Conservation (phyloP, 1,284 basidiomycete genomes). For the Laetiporus sulphureus region DNA sequence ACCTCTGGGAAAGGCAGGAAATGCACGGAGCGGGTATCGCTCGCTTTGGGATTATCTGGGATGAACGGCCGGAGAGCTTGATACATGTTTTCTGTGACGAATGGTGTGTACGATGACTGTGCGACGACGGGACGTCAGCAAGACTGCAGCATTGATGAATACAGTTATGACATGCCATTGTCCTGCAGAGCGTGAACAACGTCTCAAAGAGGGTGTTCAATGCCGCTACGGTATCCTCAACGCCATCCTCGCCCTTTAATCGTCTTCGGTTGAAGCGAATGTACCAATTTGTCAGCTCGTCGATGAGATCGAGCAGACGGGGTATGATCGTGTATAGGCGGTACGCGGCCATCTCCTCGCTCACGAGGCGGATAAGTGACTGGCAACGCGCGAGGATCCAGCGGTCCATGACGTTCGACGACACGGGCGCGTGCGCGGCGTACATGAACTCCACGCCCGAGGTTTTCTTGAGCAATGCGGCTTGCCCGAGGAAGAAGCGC, state of each 20-base stretch:
- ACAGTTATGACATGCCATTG: constrained; percentile 62
- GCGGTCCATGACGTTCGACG: constrained; percentile 95
- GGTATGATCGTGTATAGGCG: constrained; percentile 98
- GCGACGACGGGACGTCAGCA: constrained; percentile 5
- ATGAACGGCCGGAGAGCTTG: constrained; percentile 86
- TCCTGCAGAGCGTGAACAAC: constrained; percentile 89
- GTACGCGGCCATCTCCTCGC: constrained; percentile 95
- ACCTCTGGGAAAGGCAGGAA: constrained; percentile 93
- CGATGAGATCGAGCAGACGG: constrained; percentile 86
- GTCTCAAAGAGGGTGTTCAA: constrained; percentile 97
- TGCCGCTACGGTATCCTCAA: constrained; percentile 83
- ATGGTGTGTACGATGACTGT: constrained; percentile 96
- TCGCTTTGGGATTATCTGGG: constrained; percentile 61
- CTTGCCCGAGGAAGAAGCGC: constrained; percentile 99
- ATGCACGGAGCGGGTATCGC: constrained; percentile 90
- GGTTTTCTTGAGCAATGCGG: constrained; percentile 81
- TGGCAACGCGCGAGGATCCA: constrained; percentile 99
- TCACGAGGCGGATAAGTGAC: constrained; percentile 88
- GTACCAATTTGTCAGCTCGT: constrained; percentile 99
- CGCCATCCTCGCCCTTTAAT: constrained; percentile 92
- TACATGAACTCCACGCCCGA: constrained; percentile 81
- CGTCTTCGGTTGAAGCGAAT: constrained; percentile 97
- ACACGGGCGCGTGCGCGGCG: constrained; percentile 79
- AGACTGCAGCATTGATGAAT: constrained; percentile 10
- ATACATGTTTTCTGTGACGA: constrained; percentile 96